Base-by-base conservation (phyloP, 495 filamentous ascomycete species). In the Elasticomyces elasticus region DNA sequence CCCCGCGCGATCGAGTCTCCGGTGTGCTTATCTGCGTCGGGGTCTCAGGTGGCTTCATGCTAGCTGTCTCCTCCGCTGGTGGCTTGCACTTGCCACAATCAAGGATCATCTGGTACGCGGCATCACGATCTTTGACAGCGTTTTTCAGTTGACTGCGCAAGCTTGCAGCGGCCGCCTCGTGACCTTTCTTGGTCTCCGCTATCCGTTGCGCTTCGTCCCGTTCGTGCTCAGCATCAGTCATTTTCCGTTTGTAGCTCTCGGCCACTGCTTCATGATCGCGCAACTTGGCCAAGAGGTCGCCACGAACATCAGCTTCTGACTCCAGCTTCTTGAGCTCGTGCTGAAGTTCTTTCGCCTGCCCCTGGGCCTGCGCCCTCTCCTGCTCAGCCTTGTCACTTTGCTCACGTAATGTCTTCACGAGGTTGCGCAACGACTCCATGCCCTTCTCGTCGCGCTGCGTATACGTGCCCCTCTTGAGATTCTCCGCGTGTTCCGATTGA, bases 331-430 rank as follows among this genome's bases (percentile, higher is more conserved):
- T 54, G 26, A 62, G 19, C 40, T 58, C 33, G 22, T 50, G 25
- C 31, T 50, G 7, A 7, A 62, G 40, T n/a, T 62, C 55, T 1
- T 40, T 51, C 22, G 20, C 41, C 42, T 37, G 26, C 33, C 49
- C 52, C 27, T 63, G 48, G 11, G 49, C 42, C n/a, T 57, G 45
- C 46, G 70, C 60, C 49, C 71, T 67, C 55, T 61, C 56, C 22
- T 60, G 28, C 56, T 71, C 68, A 38, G 72, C 69, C 13, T 76
- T 69, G 53, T 71, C 72, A 13, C 79, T 63, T 55, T 82, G 73
- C 10, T 67, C 63, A 28, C 72, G 71, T 28, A 83, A 68, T 15
- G 56, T 74, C 23, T 75, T 72, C 5, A 82, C 73, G 37, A 81
- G 49, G n/a, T 69, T 65, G 44, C 81, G 77, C 11, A 81, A 52